Evolutionary conservation across 306 rosid species (phyloP).

Genomic region (Vigna hirtella): DNA sequence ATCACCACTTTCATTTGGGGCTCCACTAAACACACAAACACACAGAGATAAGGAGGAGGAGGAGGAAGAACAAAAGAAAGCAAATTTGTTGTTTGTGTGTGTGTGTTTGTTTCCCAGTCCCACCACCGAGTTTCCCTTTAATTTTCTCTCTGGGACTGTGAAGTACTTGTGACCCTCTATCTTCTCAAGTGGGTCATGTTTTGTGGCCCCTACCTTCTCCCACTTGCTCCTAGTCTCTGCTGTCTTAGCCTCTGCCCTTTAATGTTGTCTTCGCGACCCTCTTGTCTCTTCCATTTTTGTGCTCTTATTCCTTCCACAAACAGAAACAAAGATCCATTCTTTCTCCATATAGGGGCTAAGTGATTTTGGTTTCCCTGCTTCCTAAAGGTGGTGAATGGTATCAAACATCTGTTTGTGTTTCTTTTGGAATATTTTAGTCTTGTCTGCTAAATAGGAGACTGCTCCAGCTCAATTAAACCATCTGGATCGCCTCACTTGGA

Average conservation of each 20-base stretch:
- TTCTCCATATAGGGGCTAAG: constrained; percentile 42
- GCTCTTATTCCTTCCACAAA: constrained; percentile 41
- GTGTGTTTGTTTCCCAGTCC: constrained; percentile 47
- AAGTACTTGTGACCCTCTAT: constrained; percentile 52
- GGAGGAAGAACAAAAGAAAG: constrained; percentile 37
- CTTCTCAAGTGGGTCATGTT: constrained; percentile 71
- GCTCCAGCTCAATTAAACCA: constrained; percentile 52
- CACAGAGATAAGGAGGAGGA: constrained; percentile 1
- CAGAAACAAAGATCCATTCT: constrained; percentile 58
- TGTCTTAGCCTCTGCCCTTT: constrained; percentile 61
- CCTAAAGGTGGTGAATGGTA: constrained; percentile 48
- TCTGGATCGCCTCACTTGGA: constrained; percentile 54
- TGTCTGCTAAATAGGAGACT: constrained; percentile 46
- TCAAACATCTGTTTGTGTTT: constrained; percentile 39
- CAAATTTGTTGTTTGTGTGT: constrained; percentile 39
- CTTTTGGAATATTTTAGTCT: constrained; percentile 38
- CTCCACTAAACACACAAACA: constrained; percentile 30
- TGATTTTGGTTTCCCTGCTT: constrained; percentile 45
- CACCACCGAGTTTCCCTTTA: constrained; percentile 59
- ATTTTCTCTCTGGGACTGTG: constrained; percentile 55
- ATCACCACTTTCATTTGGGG: constrained; percentile 26
- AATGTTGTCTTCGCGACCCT: constrained; percentile 45
- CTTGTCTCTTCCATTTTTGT: constrained; percentile 50
- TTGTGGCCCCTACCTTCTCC: constrained; percentile 66
- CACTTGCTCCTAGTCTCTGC: constrained; percentile 68